phyloP scores from a whole-genome alignment of 192 early-diverging fungal genomes.

The Spizellomyces sp. region DNA sequence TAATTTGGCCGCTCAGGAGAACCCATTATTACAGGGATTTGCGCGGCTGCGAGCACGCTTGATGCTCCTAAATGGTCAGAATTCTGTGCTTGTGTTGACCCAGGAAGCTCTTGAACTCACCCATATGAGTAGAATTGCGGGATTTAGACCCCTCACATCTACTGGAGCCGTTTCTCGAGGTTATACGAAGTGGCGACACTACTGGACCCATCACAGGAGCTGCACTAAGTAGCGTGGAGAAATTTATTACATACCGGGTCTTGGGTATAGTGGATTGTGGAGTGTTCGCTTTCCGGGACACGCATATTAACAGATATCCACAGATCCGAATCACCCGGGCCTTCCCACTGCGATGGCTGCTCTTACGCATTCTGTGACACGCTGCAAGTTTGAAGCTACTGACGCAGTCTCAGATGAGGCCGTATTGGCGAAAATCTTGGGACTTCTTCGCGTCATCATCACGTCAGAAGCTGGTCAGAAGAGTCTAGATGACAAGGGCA shows the following conservation, averaged over 20 bases:
- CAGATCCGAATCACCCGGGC: conserved; percentile 64
- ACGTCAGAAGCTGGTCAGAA: conserved; percentile 62
- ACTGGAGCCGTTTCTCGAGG: conserved; percentile 90
- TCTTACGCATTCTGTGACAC: conserved; percentile 81
- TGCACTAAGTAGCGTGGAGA: conserved; percentile 87
- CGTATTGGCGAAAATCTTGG: conserved; percentile 87
- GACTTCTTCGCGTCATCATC: conserved; percentile 75
- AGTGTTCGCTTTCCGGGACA: no score
- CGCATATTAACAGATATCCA: not conserved
- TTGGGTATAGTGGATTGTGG: conserved; percentile 37
- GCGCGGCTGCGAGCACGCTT: conserved; percentile 62
- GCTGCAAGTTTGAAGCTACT: conserved; percentile 95
- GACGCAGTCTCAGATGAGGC: conserved; percentile 94
- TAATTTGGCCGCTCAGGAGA: conserved; percentile 48
- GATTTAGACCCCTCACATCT: conserved; percentile 61
- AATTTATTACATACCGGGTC: conserved; percentile 83
- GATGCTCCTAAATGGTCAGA: conserved; percentile 39
- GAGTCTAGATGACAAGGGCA: conserved; percentile 85
- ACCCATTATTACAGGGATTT: conserved; percentile 70
- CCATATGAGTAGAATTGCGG: conserved; percentile 25
- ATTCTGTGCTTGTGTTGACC: not conserved
- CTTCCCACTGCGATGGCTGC: conserved; percentile 70
- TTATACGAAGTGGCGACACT: conserved; percentile 89
- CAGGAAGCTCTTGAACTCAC: not conserved
- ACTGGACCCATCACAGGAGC: conserved; percentile 93